Evolutionary conservation across 306 rosid species (phyloP), one percentile per base, ranked within the genome.

Genomic region (Gastrolobium villosum): DNA sequence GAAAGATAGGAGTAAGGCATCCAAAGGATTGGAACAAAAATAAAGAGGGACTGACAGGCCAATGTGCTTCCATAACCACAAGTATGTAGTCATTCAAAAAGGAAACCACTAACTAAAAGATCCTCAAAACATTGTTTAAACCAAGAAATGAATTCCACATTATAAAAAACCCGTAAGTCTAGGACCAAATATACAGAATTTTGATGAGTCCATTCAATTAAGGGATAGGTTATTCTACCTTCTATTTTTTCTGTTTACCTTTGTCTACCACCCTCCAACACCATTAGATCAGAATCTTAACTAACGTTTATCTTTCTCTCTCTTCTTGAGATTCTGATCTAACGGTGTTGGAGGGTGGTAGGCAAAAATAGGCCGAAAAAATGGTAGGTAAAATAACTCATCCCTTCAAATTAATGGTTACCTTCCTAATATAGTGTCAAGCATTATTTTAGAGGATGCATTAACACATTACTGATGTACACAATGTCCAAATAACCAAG

Each of bases 401-500:
- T n/a, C n/a, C n/a, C n/a, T n/a, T n/a, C n/a, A n/a, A n/a, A n/a
- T n/a, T 6, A 36, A 2, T 41, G 7, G 15, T 34, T 3, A 30
- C 48, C 26, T 40, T 70, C 48, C 65, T 15, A 44, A 20, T 1
- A 20, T 20, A 20, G 49, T 68, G 40, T 26, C 50, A 49, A 57
- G 31, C 60, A 40, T 34, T 81, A 41, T 26, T 66, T 28, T 10
- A 32, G 53, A 14, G 20, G 44, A 73, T 52, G 79, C 31, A 37
- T 34, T 28, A 55, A 20, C 73, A 52, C 28, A 37, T 28, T 13
- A 10, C 20, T 5, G 31, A 65, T 60, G 49, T 13, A 15, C 10
- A 74, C 67, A 82, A 68, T 55, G 73, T 50, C 54, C 28, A 80
- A 75, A 67, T 26, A 40, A 71, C 40, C 66, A 35, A 65, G 57